phyloP scores from a whole-genome alignment of 2,329 filamentous ascomycete species.

The Monosporascus sp. region DNA sequence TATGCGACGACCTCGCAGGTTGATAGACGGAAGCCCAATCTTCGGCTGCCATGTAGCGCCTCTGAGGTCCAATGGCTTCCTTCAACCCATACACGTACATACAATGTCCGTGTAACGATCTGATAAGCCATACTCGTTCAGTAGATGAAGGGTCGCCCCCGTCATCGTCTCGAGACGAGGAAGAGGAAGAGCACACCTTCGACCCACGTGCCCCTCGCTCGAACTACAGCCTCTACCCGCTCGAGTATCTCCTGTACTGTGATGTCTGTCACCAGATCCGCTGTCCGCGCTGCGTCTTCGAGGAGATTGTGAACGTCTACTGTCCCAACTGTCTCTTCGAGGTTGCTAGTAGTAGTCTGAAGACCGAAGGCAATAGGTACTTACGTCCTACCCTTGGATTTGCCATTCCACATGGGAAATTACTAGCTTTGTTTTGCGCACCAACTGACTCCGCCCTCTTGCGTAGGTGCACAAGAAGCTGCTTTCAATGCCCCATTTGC shows the following conservation, averaged over 20 bases:
- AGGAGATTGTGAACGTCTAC: slow-evolving; percentile 93
- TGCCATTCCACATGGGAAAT: background rate
- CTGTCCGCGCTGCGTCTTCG: slow-evolving; percentile 83
- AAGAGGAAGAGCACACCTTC: slow-evolving; percentile 67
- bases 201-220: slow-evolving; percentile 79
- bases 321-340: slow-evolving; percentile 96
- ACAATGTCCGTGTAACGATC: slow-evolving; percentile 53
- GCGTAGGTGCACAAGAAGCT: slow-evolving; percentile 80
- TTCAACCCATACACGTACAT: slow-evolving; percentile 61
- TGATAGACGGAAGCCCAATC: background rate
- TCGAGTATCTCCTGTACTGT: slow-evolving; percentile 92
- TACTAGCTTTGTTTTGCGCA: background rate
- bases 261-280: slow-evolving; percentile 96
- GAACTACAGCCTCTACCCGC: slow-evolving; percentile 86
- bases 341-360: slow-evolving; percentile 86
- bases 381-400: slow-evolving; percentile 16
- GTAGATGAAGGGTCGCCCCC: slow-evolving; percentile 23
- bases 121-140: slow-evolving; percentile 11
- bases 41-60: slow-evolving; percentile 4
- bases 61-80: slow-evolving; percentile 36
- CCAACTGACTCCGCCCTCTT: background rate
- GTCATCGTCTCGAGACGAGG: slow-evolving; percentile 1
- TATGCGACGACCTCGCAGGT: too few species aligned
- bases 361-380: slow-evolving; percentile 88
- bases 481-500: slow-evolving; percentile 91